Evolutionary conservation across 1,139 yeast species (phyloP), one percentile per base, ranked within the genome.

Genomic region (Kurtzmaniella quercitrusa): DNA sequence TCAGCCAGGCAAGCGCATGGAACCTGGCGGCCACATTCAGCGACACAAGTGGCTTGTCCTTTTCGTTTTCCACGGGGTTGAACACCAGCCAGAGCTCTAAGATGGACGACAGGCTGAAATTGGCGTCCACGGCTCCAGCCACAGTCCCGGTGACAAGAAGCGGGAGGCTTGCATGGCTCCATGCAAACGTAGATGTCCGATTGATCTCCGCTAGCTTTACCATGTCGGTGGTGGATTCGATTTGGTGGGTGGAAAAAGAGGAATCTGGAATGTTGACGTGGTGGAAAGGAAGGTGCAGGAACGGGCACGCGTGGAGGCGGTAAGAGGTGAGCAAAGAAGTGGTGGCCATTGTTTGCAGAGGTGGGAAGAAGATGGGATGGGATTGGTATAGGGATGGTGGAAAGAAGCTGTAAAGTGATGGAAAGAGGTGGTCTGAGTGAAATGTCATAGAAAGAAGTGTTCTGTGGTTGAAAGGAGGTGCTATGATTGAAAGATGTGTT

Each of bases 91-190:
- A 86, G 49, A 93, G 72, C 56, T 89, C 94, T 48, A 93, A 69
- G 24, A 77, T 68, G 3, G 96, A 83, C 33, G 82, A 75, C 33
- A 95, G 81, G 41, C 91, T 82, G 65, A 91, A 90, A 58, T 85
- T 81, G 41, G 86, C 87, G 59, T 89, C 97, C 54, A 93, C 85
- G 14, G 97, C 95, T 14, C 98, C 98, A 0, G 98, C 93, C 17
- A 88, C 88, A 0, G 97, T 85, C 37, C 96, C 98, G 1, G 96
- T 81, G 23, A 89, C 97, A 54, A 91, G 65, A 46, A 81, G 65
- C 21, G 96, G 95, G 48, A 83, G 70, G 43, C 77, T 67, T 55
- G 83, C 88, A 57, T 75, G 80, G 45, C 96, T 88, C 98, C 98
- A 93, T 42, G 98, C 95, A 66, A 93, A 89, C 33, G 96, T 84